Percentiles rank a stretch among this genome's conserved stretches.
Evolutionary conservation across 352 stramenopile species (phyloP).

Genomic region (Pythium pyrilobum): DNA sequence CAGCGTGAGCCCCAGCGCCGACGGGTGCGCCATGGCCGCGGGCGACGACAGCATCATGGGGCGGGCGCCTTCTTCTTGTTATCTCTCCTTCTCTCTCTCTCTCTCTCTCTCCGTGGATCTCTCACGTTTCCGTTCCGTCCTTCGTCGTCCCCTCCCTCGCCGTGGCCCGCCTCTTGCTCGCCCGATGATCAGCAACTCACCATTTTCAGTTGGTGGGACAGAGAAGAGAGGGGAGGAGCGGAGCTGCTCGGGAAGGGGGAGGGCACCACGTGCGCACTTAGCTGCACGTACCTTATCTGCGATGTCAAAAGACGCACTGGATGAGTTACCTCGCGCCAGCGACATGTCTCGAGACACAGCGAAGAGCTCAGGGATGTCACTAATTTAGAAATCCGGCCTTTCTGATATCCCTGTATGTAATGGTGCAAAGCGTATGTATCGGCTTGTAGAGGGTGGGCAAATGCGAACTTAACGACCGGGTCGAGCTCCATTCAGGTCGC

Average conservation of each 20-base stretch:
- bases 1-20: conserved; percentile 18
- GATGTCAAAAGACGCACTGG: conserved; percentile 3
- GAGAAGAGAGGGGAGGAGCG: neutral
- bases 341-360: too few relatives aligned
- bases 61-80: neutral
- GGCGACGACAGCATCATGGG: conserved; percentile 21
- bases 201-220: conserved; percentile 20
- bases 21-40: conserved; percentile 20
- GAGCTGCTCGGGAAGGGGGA: neutral
- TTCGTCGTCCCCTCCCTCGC: neutral
- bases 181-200: conserved; percentile 19
- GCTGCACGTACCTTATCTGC: too few relatives aligned
- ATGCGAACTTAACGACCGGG: neutral
- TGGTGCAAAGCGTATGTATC: neutral
- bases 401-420: conserved; percentile 5
- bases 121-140: too few relatives aligned
- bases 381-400: too few relatives aligned
- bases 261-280: neutral
- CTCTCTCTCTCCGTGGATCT: neutral
- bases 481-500: too few relatives aligned
- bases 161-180: conserved; percentile 12
- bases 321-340: neutral
- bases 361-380: too few relatives aligned
- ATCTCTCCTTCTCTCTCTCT: conserved; percentile 1
- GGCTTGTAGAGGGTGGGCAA: neutral